Evolutionary conservation across 805 yeast species (phyloP), one percentile per base, ranked within the genome.

Genomic region (Saccharomycopsis fibuligera): DNA sequence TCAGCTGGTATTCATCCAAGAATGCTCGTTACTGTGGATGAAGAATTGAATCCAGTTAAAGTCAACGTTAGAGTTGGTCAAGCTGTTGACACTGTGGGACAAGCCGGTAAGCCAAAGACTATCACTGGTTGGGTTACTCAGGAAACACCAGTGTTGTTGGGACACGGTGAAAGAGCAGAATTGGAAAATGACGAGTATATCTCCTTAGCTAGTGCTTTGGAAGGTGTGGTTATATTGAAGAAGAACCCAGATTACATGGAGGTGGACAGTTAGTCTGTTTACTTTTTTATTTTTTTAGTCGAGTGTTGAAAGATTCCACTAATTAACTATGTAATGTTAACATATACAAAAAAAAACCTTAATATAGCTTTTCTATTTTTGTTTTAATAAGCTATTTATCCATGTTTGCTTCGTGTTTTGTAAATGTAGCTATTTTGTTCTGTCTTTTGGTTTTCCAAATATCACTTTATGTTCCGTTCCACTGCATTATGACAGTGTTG

Each of bases 81-180:
- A 69, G 98, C 99, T 5, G 98, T 93, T 25, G 99, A 93, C 64
- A 88, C 90, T 35, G 98, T 93, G 54, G 99, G 99, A 30, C 98
- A 91, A 66, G 99, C 98, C 0, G 99, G 99, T 70, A 88, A 87
- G 59, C 99, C 99, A 43, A 93, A 93, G 73, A 90, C 97, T 10
- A 93, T 93, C 42, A 93, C 99, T 3, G 99, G 99, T 33, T 93
- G 99, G 99, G 98, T 93, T 19, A 93, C 99, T 1, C 99, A 93
- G 62, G 86, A 93, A 4, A 93, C 99, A 0, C 99, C 99, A 0
- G 99, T 93, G 19, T 72, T 93, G 58, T 73, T 93, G 49, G 90
- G 93, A 36, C 81, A 82, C 58, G 98, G 98, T 39, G 99, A 93
- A 66, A 76, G 97, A 54, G 99, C 99, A 0, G 99, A 93, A 66